Evolutionary conservation across 225 moss, liverwort and hornwort species (phyloP).

Genomic region (Pleurozium schreberi): DNA sequence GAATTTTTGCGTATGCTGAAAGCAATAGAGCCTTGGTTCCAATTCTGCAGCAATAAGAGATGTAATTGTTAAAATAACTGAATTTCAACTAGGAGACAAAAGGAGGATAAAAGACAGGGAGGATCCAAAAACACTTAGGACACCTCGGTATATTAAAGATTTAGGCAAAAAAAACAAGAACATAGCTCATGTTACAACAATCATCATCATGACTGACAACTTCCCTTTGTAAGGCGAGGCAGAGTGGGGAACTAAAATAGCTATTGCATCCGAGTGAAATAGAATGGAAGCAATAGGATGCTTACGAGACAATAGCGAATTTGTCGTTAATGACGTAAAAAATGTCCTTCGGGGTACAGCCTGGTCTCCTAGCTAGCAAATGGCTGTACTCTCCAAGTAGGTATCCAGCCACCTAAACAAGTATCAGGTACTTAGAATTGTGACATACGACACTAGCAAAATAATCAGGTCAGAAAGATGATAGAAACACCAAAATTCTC

Average conservation of each 20-base stretch:
- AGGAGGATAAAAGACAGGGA: neutral
- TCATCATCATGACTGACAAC: neutral
- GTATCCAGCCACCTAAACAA: conserved; percentile 78
- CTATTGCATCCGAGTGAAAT: neutral
- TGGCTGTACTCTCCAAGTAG: conserved; percentile 94
- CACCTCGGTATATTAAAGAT: neutral
- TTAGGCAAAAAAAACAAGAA: neutral
- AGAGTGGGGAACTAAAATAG: neutral
- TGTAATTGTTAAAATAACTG: neutral
- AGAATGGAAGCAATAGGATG: neutral
- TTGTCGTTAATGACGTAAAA: conserved; percentile 87
- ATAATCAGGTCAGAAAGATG: neutral
- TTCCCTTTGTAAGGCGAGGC: neutral
- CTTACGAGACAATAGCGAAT: conserved; percentile 84
- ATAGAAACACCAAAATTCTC: neutral
- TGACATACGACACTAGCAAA: neutral
- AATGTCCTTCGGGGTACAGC: conserved; percentile 87
- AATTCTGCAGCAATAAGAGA: conserved; percentile 39
- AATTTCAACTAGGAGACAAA: neutral
- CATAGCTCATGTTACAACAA: neutral
- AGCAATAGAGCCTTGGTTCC: conserved; percentile 78
- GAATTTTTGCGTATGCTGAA: conserved; percentile 79
- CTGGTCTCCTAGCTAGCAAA: conserved; percentile 80
- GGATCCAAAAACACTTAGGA: neutral
- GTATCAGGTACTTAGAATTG: neutral